phyloP scores from a whole-genome alignment of 768 basidiomycete species.

The Boletus barrowsii region DNA sequence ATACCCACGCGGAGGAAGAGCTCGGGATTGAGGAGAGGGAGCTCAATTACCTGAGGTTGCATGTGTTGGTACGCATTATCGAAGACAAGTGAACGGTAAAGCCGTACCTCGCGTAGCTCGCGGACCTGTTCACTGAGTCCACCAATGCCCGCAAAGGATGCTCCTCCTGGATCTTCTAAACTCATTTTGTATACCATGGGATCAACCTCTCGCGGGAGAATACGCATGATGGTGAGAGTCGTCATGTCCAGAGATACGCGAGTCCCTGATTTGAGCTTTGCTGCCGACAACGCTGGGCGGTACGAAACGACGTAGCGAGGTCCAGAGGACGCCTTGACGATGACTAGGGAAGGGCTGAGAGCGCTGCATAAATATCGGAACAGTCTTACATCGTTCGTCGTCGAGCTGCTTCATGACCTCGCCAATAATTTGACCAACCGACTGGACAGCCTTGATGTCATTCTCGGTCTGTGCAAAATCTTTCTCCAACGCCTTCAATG shows the following conservation, averaged over 20 bases:
- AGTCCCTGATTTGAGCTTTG: slow-evolving; percentile 89
- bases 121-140: slow-evolving; percentile 95
- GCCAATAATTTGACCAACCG: slow-evolving; percentile 97
- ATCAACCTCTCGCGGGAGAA: slow-evolving; percentile 95
- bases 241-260: slow-evolving; percentile 99
- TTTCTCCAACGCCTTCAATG: slow-evolving; percentile 84
- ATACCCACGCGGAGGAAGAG: slow-evolving; percentile 95
- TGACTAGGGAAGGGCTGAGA: slow-evolving; percentile 51
- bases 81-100: neutral
- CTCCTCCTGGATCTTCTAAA: slow-evolving; percentile 93
- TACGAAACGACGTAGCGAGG: slow-evolving; percentile 99
- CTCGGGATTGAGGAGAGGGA: slow-evolving; percentile 91
- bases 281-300: slow-evolving; percentile 85
- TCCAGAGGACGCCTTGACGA: slow-evolving; percentile 97
- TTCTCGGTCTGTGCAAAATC: slow-evolving; percentile 95
- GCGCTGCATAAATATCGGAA: neutral
- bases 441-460: slow-evolving; percentile 98
- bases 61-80: neutral
- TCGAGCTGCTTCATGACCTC: slow-evolving; percentile 99
- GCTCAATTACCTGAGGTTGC: slow-evolving; percentile 77
- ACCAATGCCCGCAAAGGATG: slow-evolving; percentile 95
- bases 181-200: slow-evolving; percentile 99
- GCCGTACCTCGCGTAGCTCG: slow-evolving; percentile 84
- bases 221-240: slow-evolving; percentile 97
- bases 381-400: slow-evolving; percentile 85